Evolutionary conservation across 1,284 basidiomycete species (phyloP).

Genomic region (Sporisorium reilianum): DNA sequence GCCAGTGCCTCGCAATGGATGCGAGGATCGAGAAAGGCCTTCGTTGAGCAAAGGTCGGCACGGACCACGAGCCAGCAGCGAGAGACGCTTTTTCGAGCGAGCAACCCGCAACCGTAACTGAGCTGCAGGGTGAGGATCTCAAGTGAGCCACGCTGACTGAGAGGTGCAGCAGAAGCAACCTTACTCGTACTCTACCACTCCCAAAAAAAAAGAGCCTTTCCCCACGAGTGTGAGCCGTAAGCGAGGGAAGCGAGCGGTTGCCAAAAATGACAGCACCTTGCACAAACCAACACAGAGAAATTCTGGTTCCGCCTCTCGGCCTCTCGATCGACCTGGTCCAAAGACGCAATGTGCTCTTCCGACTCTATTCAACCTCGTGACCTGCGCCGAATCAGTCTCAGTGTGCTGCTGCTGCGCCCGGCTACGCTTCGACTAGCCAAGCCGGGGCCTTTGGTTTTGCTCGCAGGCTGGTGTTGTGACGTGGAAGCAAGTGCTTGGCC

Average conservation of each 20-base stretch:
- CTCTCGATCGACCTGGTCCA: neutral
- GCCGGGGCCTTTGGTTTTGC: too few relatives aligned
- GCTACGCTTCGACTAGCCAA: neutral
- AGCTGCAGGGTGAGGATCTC: neutral
- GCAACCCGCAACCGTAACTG: too few relatives aligned
- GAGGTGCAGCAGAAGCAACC: too few relatives aligned
- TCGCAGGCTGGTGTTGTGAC: neutral
- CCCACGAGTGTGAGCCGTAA: slow-evolving; percentile 8
- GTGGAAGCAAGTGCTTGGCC: neutral
- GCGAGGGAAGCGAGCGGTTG: slow-evolving; percentile 8
- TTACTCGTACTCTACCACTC: too few relatives aligned
- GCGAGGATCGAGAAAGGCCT: neutral
- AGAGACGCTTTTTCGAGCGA: neutral
- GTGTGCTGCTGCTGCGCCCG: too few relatives aligned
- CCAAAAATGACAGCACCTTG: slow-evolving; percentile 11
- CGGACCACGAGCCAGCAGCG: neutral
- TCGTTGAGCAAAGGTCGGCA: too few relatives aligned
- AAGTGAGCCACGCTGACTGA: slow-evolving; percentile 9
- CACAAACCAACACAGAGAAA: neutral
- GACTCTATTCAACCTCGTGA: neutral
- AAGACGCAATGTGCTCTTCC: neutral
- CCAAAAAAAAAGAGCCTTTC: neutral
- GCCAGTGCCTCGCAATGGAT: neutral
- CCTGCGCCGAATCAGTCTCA: too few relatives aligned
- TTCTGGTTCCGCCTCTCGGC: neutral